Evolutionary conservation across 768 basidiomycete species (phyloP).

Genomic region (Xerocomellus chrysenteron): DNA sequence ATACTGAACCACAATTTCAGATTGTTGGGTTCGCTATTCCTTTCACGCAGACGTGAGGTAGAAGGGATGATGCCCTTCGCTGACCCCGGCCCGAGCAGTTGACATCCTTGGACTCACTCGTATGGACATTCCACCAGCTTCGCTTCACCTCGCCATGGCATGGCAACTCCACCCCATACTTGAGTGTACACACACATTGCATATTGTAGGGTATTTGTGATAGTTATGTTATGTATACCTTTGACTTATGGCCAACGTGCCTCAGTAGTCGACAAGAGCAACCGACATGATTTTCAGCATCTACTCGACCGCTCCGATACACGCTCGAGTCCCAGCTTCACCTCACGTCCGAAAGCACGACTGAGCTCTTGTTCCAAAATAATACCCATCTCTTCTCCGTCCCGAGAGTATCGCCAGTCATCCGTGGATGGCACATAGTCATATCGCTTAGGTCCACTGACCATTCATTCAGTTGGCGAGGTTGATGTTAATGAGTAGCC

Average conservation of each 20-base stretch:
- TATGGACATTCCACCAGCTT: not conserved
- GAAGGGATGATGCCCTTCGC: conserved; percentile 4
- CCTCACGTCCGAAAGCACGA: conserved; percentile 35
- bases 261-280: not conserved
- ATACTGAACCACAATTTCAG: conserved; percentile 36
- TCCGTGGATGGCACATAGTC: conserved; percentile 60
- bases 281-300: not conserved
- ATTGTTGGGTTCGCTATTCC: conserved; percentile 61
- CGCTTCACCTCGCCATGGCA: not conserved
- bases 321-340: conserved; percentile 31
- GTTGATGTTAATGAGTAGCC: not conserved
- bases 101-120: not conserved
- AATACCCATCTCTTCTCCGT: conserved; percentile 55
- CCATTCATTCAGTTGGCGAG: conserved; percentile 1
- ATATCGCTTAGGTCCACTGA: conserved; percentile 90
- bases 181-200: conserved; percentile 4
- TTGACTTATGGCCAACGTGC: not conserved
- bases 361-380: conserved; percentile 74
- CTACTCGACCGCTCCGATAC: conserved; percentile 26
- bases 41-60: conserved; percentile 51
- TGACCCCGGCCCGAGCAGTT: not conserved
- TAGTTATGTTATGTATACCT: conserved; percentile 3
- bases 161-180: not conserved
- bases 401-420: conserved; percentile 78
- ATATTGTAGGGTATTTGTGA: conserved; percentile 8